Evolutionary conservation across 116 monocot species (phyloP).

Genomic region (Papilionanthe hybrid): DNA sequence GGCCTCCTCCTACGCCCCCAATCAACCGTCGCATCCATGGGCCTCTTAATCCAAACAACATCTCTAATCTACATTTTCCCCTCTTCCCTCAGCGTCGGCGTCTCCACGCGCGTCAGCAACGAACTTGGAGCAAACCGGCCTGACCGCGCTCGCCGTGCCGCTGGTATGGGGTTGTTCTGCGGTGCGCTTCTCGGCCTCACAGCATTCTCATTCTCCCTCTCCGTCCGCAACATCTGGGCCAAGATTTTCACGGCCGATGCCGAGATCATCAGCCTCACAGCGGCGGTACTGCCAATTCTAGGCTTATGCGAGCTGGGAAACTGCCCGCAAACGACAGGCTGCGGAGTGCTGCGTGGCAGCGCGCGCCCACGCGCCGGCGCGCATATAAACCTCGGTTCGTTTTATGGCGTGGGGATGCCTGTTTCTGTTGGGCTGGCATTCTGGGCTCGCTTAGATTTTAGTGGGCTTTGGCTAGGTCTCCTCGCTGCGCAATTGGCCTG

Average conservation of each 20-base stretch:
- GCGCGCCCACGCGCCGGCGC: conserved; percentile 40
- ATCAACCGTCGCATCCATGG: conserved; percentile 55
- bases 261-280: conserved; percentile 23
- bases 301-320: conserved; percentile 59
- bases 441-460: conserved; percentile 25
- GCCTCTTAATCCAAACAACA: conserved; percentile 52
- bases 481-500: conserved; percentile 44
- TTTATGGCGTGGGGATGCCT: conserved; percentile 50
- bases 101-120: conserved; percentile 44
- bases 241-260: conserved; percentile 35
- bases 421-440: conserved; percentile 34
- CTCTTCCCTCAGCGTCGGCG: conserved; percentile 36
- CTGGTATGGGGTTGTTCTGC: conserved; percentile 15
- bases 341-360: conserved; percentile 50
- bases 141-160: conserved; percentile 28
- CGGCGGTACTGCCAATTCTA: conserved; percentile 43
- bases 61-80: conserved; percentile 52
- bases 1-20: conserved; percentile 39
- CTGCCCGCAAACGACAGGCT: conserved; percentile 66
- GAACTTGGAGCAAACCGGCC: conserved; percentile 40
- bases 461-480: conserved; percentile 52
- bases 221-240: conserved; percentile 46
- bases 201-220: conserved; percentile 28
- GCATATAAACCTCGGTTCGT: conserved; percentile 39
- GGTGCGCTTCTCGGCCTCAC: conserved; percentile 17